Percentiles rank a stretch among this genome's conserved stretches.
Conservation (phyloP, 2,329 filamentous ascomycete species). For the Graphiopsis chlorocephala region DNA sequence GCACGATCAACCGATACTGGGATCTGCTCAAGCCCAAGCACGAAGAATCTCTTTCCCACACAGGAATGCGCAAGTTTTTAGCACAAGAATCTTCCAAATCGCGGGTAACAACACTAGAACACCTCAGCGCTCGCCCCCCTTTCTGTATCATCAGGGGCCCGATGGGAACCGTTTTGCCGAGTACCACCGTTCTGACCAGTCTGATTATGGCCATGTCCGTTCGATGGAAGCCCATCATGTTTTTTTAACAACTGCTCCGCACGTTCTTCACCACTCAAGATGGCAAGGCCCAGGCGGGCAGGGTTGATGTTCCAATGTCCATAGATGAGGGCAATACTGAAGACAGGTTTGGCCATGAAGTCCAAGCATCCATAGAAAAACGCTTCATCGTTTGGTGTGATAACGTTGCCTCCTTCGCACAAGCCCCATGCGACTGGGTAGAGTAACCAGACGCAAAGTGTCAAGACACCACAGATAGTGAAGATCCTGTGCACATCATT, state of each 20-base stretch:
- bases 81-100: neutral
- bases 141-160: conserved; percentile 5
- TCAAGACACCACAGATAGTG: conserved; percentile 51
- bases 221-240: neutral
- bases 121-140: conserved; percentile 2
- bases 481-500: conserved; percentile 49
- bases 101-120: conserved; percentile 4
- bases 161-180: conserved; percentile 4
- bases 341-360: conserved; percentile 59
- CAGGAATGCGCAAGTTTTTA: neutral
- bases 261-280: conserved; percentile 1
- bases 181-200: conserved; percentile 4
- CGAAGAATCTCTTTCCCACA: conserved; percentile 1
- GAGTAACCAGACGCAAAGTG: conserved; percentile 56
- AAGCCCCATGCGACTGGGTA: conserved; percentile 63
- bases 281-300: conserved; percentile 48
- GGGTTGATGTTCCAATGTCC: conserved; percentile 61
- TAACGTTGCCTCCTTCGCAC: conserved; percentile 59
- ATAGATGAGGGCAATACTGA: conserved; percentile 55
- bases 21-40: neutral
- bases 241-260: conserved; percentile 7
- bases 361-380: conserved; percentile 65
- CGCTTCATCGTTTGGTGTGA: conserved; percentile 61
- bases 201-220: conserved; percentile 4
- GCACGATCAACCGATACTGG: conserved; percentile 1